These are phyloP conservation scores for Lactifluus subvellereus DNA, from an alignment of 768 basidiomycete species.

Conservation along the genomic window DNA sequence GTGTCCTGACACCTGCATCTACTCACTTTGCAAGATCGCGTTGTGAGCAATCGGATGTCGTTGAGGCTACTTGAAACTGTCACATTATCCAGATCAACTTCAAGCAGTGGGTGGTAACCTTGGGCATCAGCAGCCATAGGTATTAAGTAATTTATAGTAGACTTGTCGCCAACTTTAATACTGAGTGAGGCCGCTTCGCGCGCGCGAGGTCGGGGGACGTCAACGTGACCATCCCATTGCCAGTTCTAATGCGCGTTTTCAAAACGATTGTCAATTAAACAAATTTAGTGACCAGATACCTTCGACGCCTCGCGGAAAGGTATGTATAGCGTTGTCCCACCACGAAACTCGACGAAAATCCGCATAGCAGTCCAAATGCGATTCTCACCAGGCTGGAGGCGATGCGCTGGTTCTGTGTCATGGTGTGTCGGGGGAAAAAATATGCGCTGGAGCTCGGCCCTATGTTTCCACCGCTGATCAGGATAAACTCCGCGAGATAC, in stretches of 20 bases:
- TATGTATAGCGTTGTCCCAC: slow-evolving; percentile 71
- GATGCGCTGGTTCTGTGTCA: slow-evolving; percentile 48
- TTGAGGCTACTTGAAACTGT: slow-evolving; percentile 80
- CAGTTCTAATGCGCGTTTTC: slow-evolving; percentile 56
- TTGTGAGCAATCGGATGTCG: slow-evolving; percentile 69
- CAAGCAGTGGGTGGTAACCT: slow-evolving; percentile 76
- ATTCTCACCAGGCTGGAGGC: slow-evolving; percentile 68
- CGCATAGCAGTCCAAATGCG: slow-evolving; percentile 80
- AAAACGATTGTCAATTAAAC: neutral
- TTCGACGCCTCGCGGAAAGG: slow-evolving; percentile 92
- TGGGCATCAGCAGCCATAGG: slow-evolving; percentile 68
- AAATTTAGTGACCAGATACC: slow-evolving; percentile 34
- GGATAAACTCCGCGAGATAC: neutral
- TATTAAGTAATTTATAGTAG: slow-evolving; percentile 78
- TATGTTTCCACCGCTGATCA: slow-evolving; percentile 33
- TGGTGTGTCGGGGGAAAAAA: slow-evolving; percentile 84
- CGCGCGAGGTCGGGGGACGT: slow-evolving; percentile 45
- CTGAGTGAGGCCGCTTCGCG: slow-evolving; percentile 70
- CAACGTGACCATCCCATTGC: slow-evolving; percentile 73
- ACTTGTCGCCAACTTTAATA: slow-evolving; percentile 68
- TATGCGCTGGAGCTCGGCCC: slow-evolving; percentile 61
- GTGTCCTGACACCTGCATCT: neutral
- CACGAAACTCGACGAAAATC: slow-evolving; percentile 74
- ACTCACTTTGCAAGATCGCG: slow-evolving; percentile 74
- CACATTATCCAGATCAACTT: slow-evolving; percentile 79